Evolutionary conservation across 2,329 filamentous ascomycete genomes (phyloP), one percentile per base, ranked within the genome.

Genomic region (Chlorencoelia australis): DNA sequence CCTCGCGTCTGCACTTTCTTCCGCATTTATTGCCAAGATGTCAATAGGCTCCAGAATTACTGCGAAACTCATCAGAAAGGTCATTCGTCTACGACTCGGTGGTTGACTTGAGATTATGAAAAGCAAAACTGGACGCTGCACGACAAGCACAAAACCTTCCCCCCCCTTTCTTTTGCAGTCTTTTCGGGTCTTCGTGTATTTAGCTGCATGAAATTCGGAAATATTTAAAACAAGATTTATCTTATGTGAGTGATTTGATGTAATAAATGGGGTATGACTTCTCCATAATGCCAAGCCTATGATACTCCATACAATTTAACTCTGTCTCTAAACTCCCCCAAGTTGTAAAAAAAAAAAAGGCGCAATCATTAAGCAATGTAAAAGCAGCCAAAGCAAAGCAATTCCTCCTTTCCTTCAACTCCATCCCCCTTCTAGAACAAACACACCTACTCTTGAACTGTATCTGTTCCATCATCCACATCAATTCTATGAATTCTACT

Each of bases 141-240:
- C 47, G 50, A 48, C 42, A 42, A 37, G 42, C 47, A 41, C 39
- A 43, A 41, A 39, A 28, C 35, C 37, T 40, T 44, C 38, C 42
- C 44, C 40, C n/a, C 35, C 35, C 40, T 44, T 44, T 44, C 44
- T 48, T 40, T 41, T 45, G 33, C 41, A 47, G 34, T 35, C 33
- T 41, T 48, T 48, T 45, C 40, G 29, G 18, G 34, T 47, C 39
- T 46, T 47, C 43, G 46, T 52, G 50, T 52, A 51, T 46, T 42
- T 52, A 52, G 43, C 43, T 47, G 41, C 52, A 51, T 52, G 51
- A 43, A 39, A 51, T 52, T 44, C 44, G 49, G 49, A 47, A 42
- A 41, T 35, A 35, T 44, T 36, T 49, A 46, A 42, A 51, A 48
- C 31, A 44, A 35, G 9, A 24, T 18, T 30, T 16, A 25, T 39